These are phyloP conservation scores for Lactarius trivialis DNA, from an alignment of 768 basidiomycete genomes.

Conservation along the genomic window DNA sequence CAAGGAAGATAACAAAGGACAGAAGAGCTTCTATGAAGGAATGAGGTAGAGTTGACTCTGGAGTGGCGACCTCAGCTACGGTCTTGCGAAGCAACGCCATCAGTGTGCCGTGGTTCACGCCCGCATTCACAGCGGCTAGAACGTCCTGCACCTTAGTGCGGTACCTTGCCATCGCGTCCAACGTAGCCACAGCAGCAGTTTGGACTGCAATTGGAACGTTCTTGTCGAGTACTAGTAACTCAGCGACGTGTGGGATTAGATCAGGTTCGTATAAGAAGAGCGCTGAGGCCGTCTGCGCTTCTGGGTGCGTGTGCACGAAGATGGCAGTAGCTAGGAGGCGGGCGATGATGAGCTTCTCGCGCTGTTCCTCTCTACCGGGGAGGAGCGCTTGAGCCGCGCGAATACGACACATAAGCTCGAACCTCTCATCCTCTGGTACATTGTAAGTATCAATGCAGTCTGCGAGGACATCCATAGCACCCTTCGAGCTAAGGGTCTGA, in stretches of 20 bases:
- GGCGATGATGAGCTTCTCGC: conserved; percentile 74
- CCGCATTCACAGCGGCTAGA: conserved; percentile 84
- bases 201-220: conserved; percentile 67
- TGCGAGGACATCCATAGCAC: conserved; percentile 69
- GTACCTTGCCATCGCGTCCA: conserved; percentile 87
- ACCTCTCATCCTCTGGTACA: conserved; percentile 77
- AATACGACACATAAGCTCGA: conserved; percentile 82
- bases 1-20: conserved; percentile 80
- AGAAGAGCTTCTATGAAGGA: conserved; percentile 80
- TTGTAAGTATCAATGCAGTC: conserved; percentile 61
- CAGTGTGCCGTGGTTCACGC: conserved; percentile 91
- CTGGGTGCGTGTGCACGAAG: conserved; percentile 81
- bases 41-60: conserved; percentile 60
- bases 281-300: conserved; percentile 68
- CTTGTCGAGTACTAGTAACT: conserved; percentile 76
- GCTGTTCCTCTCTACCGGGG: conserved; percentile 48
- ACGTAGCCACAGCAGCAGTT: conserved; percentile 78
- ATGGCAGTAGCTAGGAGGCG: conserved; percentile 86
- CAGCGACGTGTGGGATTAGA: conserved; percentile 80
- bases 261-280: conserved; percentile 96
- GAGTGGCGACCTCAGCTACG: conserved; percentile 61
- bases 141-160: conserved; percentile 81
- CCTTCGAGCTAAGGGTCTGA: conserved; percentile 50
- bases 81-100: conserved; percentile 85
- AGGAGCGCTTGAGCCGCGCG: conserved; percentile 68